phyloP scores from a whole-genome alignment of 495 filamentous ascomycete genomes.

The Melanomma pulvis-pyrius region DNA sequence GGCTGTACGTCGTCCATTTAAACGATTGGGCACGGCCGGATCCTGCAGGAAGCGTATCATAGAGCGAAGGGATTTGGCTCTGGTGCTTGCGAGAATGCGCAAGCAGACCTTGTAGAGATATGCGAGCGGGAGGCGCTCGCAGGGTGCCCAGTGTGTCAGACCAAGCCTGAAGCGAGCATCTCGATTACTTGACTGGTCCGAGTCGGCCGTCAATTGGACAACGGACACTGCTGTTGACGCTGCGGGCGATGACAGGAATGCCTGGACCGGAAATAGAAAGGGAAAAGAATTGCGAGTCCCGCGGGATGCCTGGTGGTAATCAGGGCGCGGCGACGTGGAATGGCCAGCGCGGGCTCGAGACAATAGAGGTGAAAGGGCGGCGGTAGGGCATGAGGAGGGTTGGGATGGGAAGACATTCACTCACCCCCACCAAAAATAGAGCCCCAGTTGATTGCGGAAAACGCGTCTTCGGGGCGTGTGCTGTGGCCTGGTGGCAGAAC shows the following conservation, averaged over 20 bases:
- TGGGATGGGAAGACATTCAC: not conserved
- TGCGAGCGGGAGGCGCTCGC: slow-evolving; percentile 14
- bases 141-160: slow-evolving; percentile 12
- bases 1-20: not conserved
- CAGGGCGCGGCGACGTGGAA: not conserved
- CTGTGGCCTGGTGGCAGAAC: too few species aligned
- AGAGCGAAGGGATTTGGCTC: not conserved
- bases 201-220: not conserved
- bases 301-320: slow-evolving; percentile 6
- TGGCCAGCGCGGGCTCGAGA: not conserved
- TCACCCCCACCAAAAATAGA: not conserved
- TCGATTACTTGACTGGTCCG: not conserved
- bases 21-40: not conserved
- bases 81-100: not conserved
- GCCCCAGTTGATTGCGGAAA: not conserved
- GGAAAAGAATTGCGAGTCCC: not conserved
- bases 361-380: not conserved
- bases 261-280: slow-evolving; percentile 20
- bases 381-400: not conserved
- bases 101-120: slow-evolving; percentile 2
- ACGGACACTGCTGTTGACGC: slow-evolving; percentile 7
- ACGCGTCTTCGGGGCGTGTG: not conserved
- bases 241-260: slow-evolving; percentile 22
- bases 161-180: slow-evolving; percentile 22
- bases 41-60: not conserved